Conservation (phyloP, 192 early-diverging fungal species). For the Coemansia sp. region DNA sequence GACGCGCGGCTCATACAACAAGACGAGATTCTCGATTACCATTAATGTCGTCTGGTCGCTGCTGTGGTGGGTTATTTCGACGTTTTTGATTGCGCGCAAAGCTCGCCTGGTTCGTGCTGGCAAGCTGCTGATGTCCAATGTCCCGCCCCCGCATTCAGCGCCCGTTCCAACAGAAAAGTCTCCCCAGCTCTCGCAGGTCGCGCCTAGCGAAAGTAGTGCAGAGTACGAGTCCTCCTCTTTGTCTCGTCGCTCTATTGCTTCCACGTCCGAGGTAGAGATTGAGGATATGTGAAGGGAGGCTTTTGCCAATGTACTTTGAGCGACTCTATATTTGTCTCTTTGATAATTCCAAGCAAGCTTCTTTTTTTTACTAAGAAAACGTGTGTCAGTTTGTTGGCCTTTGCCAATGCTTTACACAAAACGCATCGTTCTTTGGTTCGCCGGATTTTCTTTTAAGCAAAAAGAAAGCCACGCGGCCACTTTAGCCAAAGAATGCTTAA, state of each 20-base stretch:
- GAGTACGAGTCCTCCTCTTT: background rate
- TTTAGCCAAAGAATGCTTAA: background rate
- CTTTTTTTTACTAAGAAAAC: background rate
- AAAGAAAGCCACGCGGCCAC: background rate
- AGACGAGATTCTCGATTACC: conserved; percentile 25
- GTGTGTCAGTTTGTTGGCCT: background rate
- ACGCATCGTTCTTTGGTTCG: background rate
- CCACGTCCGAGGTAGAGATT: conserved; percentile 37
- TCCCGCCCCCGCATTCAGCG: conserved; percentile 32
- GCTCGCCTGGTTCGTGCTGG: conserved; percentile 38
- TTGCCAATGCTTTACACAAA: background rate
- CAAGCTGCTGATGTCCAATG: conserved; percentile 37
- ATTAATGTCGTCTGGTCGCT: conserved; percentile 30
- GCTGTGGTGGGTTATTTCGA: conserved; percentile 43
- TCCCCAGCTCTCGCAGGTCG: background rate
- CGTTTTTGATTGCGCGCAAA: conserved; percentile 48
- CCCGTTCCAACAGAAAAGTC: conserved; percentile 5
- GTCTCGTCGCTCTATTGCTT: background rate
- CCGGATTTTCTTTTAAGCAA: background rate
- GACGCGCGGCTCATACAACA: conserved; percentile 36
- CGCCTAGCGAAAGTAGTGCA: background rate
- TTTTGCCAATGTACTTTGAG: background rate
- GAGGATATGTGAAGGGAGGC: conserved; percentile 23
- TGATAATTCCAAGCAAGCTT: background rate
- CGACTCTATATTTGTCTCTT: background rate